Evolutionary conservation across 2,329 filamentous ascomycete genomes (phyloP).

Genomic region (Byssothecium circinans): DNA sequence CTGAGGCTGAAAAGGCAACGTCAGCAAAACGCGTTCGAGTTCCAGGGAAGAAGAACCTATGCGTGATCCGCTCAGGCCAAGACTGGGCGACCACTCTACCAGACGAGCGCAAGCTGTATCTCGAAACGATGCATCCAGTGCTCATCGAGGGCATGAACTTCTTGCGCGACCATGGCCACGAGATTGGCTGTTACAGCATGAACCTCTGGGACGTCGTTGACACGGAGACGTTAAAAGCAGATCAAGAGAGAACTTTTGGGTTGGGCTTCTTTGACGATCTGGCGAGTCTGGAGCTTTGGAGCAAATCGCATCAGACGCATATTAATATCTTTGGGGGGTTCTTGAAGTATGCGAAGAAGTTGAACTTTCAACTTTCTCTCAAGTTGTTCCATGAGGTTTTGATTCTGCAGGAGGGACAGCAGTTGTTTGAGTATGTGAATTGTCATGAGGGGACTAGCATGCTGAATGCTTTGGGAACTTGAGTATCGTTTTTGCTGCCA

Average conservation of each 20-base stretch:
- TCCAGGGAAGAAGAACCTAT: slow-evolving; percentile 45
- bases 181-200: slow-evolving; percentile 50
- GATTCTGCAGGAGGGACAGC: slow-evolving; percentile 45
- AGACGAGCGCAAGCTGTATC: slow-evolving; percentile 48
- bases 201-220: slow-evolving; percentile 50
- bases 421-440: slow-evolving; percentile 48
- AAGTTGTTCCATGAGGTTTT: slow-evolving; percentile 48
- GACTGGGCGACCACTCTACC: slow-evolving; percentile 49
- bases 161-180: slow-evolving; percentile 46
- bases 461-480: slow-evolving; percentile 11
- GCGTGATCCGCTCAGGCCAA: slow-evolving; percentile 51
- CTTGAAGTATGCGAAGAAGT: slow-evolving; percentile 43
- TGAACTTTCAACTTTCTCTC: slow-evolving; percentile 42
- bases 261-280: slow-evolving; percentile 50
- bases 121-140: slow-evolving; percentile 51
- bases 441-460: slow-evolving; percentile 46
- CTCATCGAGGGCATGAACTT: slow-evolving; percentile 50
- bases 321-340: slow-evolving; percentile 48
- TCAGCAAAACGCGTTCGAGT: slow-evolving; percentile 32
- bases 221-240: slow-evolving; percentile 8
- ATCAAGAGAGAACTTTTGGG: slow-evolving; percentile 45
- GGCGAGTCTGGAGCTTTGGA: slow-evolving; percentile 45
- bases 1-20: not conserved
- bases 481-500: not conserved
- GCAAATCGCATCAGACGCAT: slow-evolving; percentile 46